phyloP scores from a whole-genome alignment of 2,329 filamentous ascomycete species.

The Cladophialophora psammophila region DNA sequence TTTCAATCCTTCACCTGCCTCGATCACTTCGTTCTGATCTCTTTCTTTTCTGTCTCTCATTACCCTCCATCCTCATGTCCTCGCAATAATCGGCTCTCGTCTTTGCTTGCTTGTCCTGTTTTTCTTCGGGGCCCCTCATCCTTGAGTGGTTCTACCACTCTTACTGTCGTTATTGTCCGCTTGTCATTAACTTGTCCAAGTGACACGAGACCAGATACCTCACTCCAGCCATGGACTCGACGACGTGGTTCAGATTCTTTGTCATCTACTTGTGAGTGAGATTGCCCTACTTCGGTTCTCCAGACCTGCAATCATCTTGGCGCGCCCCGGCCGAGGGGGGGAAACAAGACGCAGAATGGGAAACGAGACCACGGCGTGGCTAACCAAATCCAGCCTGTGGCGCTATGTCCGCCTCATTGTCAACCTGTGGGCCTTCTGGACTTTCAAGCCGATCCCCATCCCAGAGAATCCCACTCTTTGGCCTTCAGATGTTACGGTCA shows the following conservation, averaged over 20 bases:
- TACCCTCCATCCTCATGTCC: conserved; percentile 34
- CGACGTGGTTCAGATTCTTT: conserved; percentile 43
- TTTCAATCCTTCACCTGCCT: conserved; percentile 34
- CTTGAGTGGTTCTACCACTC: conserved; percentile 38
- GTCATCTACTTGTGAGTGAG: conserved; percentile 52
- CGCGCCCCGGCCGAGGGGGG: not conserved
- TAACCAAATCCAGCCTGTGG: conserved; percentile 69
- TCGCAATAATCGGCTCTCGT: conserved; percentile 34
- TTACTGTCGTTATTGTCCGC: conserved; percentile 41
- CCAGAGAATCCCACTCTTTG: conserved; percentile 81
- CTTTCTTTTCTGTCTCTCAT: conserved; percentile 36
- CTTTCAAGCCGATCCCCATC: conserved; percentile 83
- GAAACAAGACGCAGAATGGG: not conserved
- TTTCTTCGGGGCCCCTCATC: conserved; percentile 17
- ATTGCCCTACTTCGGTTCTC: not conserved
- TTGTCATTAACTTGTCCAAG: conserved; percentile 20
- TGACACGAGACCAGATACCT: conserved; percentile 23
- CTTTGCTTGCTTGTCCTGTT: conserved; percentile 29
- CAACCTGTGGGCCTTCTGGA: conserved; percentile 85
- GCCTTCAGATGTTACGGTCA: conserved; percentile 85
- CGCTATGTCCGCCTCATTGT: conserved; percentile 86
- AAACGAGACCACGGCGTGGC: not conserved
- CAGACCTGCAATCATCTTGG: not conserved
- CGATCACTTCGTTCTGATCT: conserved; percentile 33
- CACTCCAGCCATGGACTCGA: conserved; percentile 27